Conservation (phyloP, 768 basidiomycete species). For the Hygrophorus pudorinus region DNA sequence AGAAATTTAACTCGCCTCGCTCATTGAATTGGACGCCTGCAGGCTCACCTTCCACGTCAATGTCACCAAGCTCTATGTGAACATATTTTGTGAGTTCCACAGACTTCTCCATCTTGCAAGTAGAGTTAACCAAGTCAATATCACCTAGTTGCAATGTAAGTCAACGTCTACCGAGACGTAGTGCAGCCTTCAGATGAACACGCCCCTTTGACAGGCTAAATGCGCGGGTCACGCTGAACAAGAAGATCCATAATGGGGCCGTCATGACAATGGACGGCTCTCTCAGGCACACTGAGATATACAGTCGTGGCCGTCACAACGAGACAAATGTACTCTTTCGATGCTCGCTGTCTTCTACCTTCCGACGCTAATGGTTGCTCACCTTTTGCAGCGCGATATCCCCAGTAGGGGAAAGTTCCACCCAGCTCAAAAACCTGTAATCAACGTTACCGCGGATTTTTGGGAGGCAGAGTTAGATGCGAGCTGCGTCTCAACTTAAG, state of each 20-base stretch:
- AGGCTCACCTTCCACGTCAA: slow-evolving; percentile 41
- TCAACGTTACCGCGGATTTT: too few relatives aligned
- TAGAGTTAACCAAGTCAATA: not conserved
- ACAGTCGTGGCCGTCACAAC: too few relatives aligned
- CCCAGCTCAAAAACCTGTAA: too few relatives aligned
- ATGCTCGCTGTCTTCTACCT: too few relatives aligned
- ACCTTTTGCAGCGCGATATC: too few relatives aligned
- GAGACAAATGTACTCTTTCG: too few relatives aligned
- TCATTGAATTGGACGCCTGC: not conserved
- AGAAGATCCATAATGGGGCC: not conserved
- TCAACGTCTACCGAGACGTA: not conserved
- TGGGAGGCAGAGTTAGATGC: too few relatives aligned
- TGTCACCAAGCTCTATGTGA: slow-evolving; percentile 38
- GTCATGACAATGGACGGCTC: too few relatives aligned
- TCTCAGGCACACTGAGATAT: too few relatives aligned
- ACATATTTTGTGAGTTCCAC: slow-evolving; percentile 39
- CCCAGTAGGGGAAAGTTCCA: too few relatives aligned
- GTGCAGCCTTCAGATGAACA: not conserved
- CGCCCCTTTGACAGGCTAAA: slow-evolving; percentile 13
- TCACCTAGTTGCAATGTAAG: slow-evolving; percentile 25
- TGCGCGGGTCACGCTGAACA: slow-evolving; percentile 12
- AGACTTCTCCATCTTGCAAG: not conserved
- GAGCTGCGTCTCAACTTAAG: too few relatives aligned
- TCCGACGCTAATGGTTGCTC: too few relatives aligned
- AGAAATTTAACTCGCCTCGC: not conserved